Conservation (phyloP, 495 filamentous ascomycete genomes). For the Neurospora sp. region DNA sequence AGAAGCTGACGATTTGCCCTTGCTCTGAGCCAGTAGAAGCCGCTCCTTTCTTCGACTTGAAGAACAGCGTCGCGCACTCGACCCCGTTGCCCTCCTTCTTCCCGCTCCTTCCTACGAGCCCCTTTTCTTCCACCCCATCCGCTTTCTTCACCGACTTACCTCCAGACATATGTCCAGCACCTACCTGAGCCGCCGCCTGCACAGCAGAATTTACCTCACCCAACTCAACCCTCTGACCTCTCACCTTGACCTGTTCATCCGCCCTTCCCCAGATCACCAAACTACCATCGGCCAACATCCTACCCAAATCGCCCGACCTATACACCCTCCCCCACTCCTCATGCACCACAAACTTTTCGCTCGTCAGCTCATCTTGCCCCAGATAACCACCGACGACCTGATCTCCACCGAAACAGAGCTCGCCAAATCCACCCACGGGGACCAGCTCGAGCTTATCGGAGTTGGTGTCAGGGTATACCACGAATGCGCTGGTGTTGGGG, state of each 20-base stretch:
- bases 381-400: conserved; percentile 71
- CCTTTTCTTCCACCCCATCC: conserved; percentile 27
- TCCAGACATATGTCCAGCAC: neutral
- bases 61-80: conserved; percentile 40
- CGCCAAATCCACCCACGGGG: conserved; percentile 60
- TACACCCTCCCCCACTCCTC: conserved; percentile 57
- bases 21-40: conserved; percentile 6
- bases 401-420: conserved; percentile 75
- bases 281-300: conserved; percentile 59
- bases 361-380: conserved; percentile 42
- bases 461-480: conserved; percentile 37
- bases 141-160: neutral
- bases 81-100: neutral
- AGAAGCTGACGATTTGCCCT: conserved; percentile 48
- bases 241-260: conserved; percentile 75
- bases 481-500: conserved; percentile 60
- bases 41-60: conserved; percentile 12
- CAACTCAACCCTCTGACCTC: conserved; percentile 70
- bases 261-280: conserved; percentile 62
- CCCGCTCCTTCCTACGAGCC: neutral
- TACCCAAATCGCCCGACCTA: conserved; percentile 60
- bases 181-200: conserved; percentile 9
- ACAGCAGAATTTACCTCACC: conserved; percentile 61
- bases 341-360: conserved; percentile 54
- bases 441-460: conserved; percentile 23